Conservation (phyloP, 2,329 filamentous ascomycete genomes). For the Sphaerulina musiva region DNA sequence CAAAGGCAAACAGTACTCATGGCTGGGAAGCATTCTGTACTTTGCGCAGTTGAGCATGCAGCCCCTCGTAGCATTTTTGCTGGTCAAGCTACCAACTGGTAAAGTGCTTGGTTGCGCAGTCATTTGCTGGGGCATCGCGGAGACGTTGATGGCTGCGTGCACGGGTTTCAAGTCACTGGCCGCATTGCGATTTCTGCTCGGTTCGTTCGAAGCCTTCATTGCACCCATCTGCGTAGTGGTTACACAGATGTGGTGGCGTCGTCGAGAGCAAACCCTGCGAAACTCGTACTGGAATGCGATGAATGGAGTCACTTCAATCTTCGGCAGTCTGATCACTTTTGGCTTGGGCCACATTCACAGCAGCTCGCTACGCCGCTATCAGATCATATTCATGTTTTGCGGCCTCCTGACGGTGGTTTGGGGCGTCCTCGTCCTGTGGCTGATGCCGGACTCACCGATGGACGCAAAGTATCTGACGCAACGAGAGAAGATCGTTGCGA, state of each 20-base stretch:
- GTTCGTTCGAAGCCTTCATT: constrained; percentile 45
- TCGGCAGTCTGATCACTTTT: constrained; percentile 19
- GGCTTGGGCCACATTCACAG: constrained; percentile 17
- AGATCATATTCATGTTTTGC: constrained; percentile 21
- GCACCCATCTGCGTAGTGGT: constrained; percentile 18
- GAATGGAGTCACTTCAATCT: constrained; percentile 16
- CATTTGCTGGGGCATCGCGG: constrained; percentile 40
- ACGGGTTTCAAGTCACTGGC: constrained; percentile 4
- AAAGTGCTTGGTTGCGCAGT: constrained; percentile 43
- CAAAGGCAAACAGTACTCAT: constrained; percentile 50
- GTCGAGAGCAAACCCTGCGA: constrained; percentile 17
- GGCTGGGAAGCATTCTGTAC: constrained; percentile 48
- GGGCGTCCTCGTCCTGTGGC: constrained; percentile 42
- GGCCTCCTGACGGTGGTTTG: constrained; percentile 44
- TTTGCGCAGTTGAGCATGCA: constrained; percentile 49
- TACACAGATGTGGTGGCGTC: constrained; percentile 20
- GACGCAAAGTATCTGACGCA: constrained; percentile 2
- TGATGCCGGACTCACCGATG: constrained; percentile 7
- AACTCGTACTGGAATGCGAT: constrained; percentile 17
- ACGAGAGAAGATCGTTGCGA: constrained; percentile 4
- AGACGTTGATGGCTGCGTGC: constrained; percentile 7
- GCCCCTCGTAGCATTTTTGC: constrained; percentile 47
- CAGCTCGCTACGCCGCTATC: constrained; percentile 8
- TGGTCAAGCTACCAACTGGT: constrained; percentile 43
- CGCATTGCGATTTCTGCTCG: constrained; percentile 46